Conservation (phyloP, 306 rosid genomes). For the Fagus sylvatica region DNA sequence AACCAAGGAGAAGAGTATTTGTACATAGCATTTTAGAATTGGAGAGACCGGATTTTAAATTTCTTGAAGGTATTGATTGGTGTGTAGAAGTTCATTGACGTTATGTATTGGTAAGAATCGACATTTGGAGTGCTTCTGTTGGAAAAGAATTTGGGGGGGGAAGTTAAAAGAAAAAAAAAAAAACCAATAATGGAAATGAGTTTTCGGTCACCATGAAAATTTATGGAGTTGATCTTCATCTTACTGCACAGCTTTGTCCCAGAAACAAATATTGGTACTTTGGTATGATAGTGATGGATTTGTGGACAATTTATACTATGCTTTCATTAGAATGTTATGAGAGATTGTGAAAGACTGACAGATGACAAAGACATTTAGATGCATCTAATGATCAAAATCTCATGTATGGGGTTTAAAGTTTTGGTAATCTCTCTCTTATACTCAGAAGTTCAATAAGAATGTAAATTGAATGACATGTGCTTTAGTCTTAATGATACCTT, state of each 20-base stretch:
- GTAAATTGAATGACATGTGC: too few species aligned
- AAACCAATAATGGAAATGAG: not conserved
- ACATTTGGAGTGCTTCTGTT: constrained; percentile 30
- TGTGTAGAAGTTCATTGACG: constrained; percentile 34
- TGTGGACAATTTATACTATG: not conserved
- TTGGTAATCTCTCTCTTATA: too few species aligned
- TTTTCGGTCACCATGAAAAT: not conserved
- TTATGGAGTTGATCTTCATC: not conserved
- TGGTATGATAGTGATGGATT: not conserved
- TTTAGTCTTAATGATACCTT: too few species aligned
- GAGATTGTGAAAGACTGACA: too few species aligned
- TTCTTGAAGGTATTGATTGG: constrained; percentile 28
- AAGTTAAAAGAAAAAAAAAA: not conserved
- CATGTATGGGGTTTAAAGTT: too few species aligned
- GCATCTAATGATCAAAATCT: too few species aligned
- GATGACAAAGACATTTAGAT: too few species aligned
- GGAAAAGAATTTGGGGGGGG: constrained; percentile 7
- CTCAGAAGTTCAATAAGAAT: too few species aligned
- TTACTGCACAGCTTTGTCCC: not conserved
- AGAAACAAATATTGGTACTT: not conserved
- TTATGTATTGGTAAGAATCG: constrained; percentile 28
- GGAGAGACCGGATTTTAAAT: constrained; percentile 23
- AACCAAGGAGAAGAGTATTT: constrained; percentile 26
- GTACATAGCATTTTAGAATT: constrained; percentile 52
- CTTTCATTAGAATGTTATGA: too few species aligned